Base-by-base conservation (phyloP, 441 rosid species). In the Raphanus hybrid region DNA sequence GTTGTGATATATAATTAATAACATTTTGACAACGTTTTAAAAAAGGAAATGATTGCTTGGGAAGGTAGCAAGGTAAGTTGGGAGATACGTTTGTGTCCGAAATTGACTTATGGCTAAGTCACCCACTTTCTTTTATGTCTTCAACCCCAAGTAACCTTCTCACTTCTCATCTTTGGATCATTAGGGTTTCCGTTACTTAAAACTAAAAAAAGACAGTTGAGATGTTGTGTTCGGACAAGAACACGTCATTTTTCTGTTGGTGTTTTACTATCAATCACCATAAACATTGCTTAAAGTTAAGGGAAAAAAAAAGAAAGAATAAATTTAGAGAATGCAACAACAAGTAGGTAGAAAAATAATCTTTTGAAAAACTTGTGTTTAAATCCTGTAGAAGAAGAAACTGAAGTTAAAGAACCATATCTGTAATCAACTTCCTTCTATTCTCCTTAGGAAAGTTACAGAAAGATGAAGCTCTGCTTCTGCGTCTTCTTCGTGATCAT, bases 231-330 rank as follows among this genome's bases (percentile, higher is more conserved):
- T 85, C 85, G 59, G 48, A 81, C 69, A 23, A 58, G 35, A 74
- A 64, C 76, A 58, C 72, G 75, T 79, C 72, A 72, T 54, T 20
- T 74, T 80, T 67, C 83, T 77, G 80, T 81, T 54, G 83, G 76
- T 78, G 73, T 64, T 75, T 73, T 82, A 77, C 71, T 50, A 54
- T 68, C 80, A 74, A 3, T 59, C 69, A 76, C 75, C 82, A 79
- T 60, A 57, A 75, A 75, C 77, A 71, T 88, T 82, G 91, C 90
- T 88, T 88, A 23, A 84, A 85, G 91, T 74, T 77, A 79, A 75
- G 76, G 88, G 54, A 86, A 85, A 52, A 54, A 72, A 52, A 54
- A 72, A 67, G 65, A 70, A 35, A 69, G 70, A 65, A 66, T 66
- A 75, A 15, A 64, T 62, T 78, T 63, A 67, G 81, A 69, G 74